Evolutionary conservation across 2,329 filamentous ascomycete genomes (phyloP).

Genomic region (Aspergillus fijiensis): DNA sequence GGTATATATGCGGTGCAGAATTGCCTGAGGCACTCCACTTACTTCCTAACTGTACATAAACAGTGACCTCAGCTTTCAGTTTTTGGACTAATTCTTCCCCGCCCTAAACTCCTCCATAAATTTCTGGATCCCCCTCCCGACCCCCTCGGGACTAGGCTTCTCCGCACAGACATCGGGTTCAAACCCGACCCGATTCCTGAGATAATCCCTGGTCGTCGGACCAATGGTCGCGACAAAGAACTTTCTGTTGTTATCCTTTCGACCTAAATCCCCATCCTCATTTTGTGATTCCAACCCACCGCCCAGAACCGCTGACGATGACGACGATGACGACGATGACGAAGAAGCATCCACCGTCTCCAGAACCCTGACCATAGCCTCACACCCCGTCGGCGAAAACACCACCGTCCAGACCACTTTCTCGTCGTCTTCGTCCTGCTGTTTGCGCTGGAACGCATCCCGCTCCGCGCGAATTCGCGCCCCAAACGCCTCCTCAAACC

Average conservation of each 20-base stretch:
- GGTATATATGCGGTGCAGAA: neutral
- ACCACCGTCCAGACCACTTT: constrained; percentile 42
- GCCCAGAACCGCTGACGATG: neutral
- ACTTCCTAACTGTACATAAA: neutral
- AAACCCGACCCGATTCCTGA: constrained; percentile 50
- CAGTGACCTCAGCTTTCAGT: no score
- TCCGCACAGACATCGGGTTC: constrained; percentile 65
- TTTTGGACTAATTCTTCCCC: neutral
- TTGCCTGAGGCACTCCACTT: neutral
- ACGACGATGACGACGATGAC: neutral
- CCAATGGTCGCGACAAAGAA: constrained; percentile 81
- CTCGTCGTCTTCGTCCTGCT: neutral
- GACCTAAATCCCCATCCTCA: no score
- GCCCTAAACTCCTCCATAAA: constrained; percentile 38
- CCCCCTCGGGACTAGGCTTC: constrained; percentile 77
- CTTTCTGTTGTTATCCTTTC: no score
- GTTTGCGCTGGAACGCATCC: constrained; percentile 2
- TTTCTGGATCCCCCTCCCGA: constrained; percentile 65
- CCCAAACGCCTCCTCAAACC: constrained; percentile 69
- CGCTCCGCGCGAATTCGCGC: constrained; percentile 41
- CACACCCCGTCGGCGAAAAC: constrained; percentile 63
- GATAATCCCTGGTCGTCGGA: constrained; percentile 79
- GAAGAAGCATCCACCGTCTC: constrained; percentile 18
- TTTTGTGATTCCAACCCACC: constrained; percentile 10
- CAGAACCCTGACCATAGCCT: constrained; percentile 58